A percentile compares a stretch with the other conserved stretches of the same genome.
Conservation (phyloP, 257 asterid species). For the Lycium ferocissimum region DNA sequence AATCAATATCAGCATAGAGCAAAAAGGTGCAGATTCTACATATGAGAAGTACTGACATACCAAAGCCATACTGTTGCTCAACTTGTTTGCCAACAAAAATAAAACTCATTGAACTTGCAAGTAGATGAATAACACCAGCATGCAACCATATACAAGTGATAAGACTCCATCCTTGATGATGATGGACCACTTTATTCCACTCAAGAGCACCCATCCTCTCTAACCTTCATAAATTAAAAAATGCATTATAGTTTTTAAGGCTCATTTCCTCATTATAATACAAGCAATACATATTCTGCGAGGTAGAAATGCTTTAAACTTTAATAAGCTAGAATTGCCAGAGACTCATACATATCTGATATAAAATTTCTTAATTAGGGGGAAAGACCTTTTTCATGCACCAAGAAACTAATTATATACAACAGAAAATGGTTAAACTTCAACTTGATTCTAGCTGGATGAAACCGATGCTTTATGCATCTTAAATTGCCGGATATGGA, state of each 20-base stretch:
- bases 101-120: slow-evolving; percentile 76
- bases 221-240: slow-evolving; percentile 52
- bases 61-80: slow-evolving; percentile 90
- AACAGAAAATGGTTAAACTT: too few species aligned
- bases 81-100: slow-evolving; percentile 85
- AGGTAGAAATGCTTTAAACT: too few species aligned
- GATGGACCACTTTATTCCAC: slow-evolving; percentile 77
- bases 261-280: too few species aligned
- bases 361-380: too few species aligned
- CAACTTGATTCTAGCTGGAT: background rate
- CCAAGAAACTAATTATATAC: background rate
- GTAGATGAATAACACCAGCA: slow-evolving; percentile 81
- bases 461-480: background rate
- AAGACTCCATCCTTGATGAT: slow-evolving; percentile 90
- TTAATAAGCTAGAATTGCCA: too few species aligned
- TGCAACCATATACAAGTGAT: slow-evolving; percentile 90
- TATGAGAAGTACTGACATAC: slow-evolving; percentile 43
- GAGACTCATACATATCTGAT: too few species aligned
- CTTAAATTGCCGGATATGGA: too few species aligned
- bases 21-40: background rate
- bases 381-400: too few species aligned
- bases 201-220: slow-evolving; percentile 78
- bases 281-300: too few species aligned
- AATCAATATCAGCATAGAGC: background rate
- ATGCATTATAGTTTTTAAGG: background rate